Evolutionary conservation across 2,329 filamentous ascomycete genomes (phyloP), one percentile per base, ranked within the genome.

Genomic region (Claviceps sp.): DNA sequence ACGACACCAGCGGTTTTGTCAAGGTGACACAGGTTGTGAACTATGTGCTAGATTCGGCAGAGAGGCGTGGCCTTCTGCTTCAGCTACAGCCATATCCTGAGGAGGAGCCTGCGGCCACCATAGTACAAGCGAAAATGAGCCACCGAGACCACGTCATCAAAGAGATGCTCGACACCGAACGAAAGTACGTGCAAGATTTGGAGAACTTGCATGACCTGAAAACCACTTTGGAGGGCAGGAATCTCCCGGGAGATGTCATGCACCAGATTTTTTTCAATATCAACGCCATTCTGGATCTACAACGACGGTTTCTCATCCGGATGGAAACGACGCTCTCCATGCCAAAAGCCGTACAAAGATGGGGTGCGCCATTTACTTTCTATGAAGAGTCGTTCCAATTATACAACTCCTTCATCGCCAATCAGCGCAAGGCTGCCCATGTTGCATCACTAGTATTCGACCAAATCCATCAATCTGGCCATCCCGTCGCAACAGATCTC

Each of bases 181-280:
- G 93, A 56, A 96, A 96, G 69, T 98, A 98, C 61, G 93, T 97
- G 4, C 90, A 97, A 66, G 93, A 98, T 71, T 72, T 98, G 50
- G 91, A 97, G 66, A 91, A 95, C 59, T 69, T 98, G 38, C 89
- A 97, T 65, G 85, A 90, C 48, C 78, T 97, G 63, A 97, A 95
- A 71, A 91, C 88, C 69, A 81, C 85, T 24, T 75, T 97, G 52
- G 89, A 96, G 60, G 86, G 94, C 64, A 89, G 85, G 58, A 89
- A 89, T 40, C 81, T 88, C 57, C 86, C 88, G 2, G 91, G 93
- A 51, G 93, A 98, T 65, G 81, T 85, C 9, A 84, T 95, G 22
- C 90, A 97, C 70, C 83, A 90, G 63, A 96, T 98, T 56, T 98
- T 98, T 69, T 76, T 97, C 55, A 98, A 98, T 68, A 82, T 97